Percentiles rank a stretch among this genome's conserved stretches.
phyloP scores from a whole-genome alignment of 1,139 yeast genomes.

The Geotrichum europaeum region DNA sequence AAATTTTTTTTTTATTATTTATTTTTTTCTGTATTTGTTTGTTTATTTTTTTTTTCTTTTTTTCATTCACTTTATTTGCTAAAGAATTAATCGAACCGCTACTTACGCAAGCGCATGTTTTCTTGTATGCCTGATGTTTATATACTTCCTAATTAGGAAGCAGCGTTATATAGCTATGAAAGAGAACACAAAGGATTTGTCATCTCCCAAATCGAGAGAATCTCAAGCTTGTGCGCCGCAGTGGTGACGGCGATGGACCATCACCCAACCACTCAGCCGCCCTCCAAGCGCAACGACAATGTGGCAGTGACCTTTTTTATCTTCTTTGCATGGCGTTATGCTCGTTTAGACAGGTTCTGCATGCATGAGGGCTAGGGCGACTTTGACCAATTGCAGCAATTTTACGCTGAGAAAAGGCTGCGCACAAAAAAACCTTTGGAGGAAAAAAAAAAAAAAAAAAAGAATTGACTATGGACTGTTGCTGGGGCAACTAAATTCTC shows the following conservation, averaged over 20 bases:
- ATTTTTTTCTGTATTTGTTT: too few relatives aligned
- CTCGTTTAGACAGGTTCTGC: not conserved
- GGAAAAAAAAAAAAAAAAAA: too few relatives aligned
- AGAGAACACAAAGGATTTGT: too few relatives aligned
- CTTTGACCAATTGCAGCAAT: not conserved
- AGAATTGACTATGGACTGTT: not conserved
- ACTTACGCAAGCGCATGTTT: too few relatives aligned
- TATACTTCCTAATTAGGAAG: too few relatives aligned
- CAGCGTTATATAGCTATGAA: too few relatives aligned
- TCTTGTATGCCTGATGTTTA: too few relatives aligned
- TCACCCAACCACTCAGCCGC: not conserved
- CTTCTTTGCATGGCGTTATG: not conserved
- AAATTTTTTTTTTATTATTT: too few relatives aligned
- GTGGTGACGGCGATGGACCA: too few relatives aligned
- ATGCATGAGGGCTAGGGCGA: not conserved
- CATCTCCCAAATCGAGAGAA: too few relatives aligned
- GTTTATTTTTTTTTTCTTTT: too few relatives aligned
- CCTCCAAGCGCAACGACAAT: not conserved
- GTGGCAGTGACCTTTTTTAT: not conserved
- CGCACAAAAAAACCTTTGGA: not conserved
- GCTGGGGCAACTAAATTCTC: not conserved
- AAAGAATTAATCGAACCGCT: not conserved
- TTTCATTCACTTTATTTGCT: not conserved
- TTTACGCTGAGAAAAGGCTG: not conserved
- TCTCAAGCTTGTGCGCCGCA: too few relatives aligned